Percentiles rank a stretch among this genome's conserved stretches.
These are phyloP conservation scores for Aspergillus cejpii DNA, from an alignment of 2,329 filamentous ascomycete genomes.

Conservation along the genomic window DNA sequence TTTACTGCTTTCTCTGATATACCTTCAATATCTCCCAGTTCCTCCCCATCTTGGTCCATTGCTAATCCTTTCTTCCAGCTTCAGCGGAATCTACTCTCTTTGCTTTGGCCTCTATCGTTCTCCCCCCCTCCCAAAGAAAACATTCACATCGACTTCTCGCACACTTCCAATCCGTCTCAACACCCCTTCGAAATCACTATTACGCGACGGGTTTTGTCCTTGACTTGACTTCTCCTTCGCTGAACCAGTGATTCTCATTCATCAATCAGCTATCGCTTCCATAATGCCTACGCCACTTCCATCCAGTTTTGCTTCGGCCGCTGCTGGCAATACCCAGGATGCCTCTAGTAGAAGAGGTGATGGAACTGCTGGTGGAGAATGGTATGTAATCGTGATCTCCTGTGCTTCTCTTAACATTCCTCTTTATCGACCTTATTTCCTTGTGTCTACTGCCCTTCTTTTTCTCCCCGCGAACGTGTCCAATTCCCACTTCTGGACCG, in stretches of 20 bases:
- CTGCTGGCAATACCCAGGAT: conserved; percentile 64
- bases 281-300: conserved; percentile 67
- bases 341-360: conserved; percentile 55
- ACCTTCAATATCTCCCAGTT: conserved; percentile 4
- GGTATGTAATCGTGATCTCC: conserved; percentile 51
- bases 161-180: conserved; percentile 16
- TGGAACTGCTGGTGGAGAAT: conserved; percentile 60
- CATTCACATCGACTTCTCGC: conserved; percentile 21
- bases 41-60: not conserved
- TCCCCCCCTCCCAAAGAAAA: conserved; percentile 1
- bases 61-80: conserved; percentile 6
- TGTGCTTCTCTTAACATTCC: not conserved
- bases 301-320: conserved; percentile 77
- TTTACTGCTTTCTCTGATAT: no score
- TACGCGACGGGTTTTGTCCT: conserved; percentile 20
- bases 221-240: conserved; percentile 18
- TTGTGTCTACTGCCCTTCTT: not conserved
- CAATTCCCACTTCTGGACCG: no score
- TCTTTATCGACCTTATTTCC: conserved; percentile 6
- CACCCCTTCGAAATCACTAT: conserved; percentile 2
- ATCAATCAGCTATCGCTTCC: conserved; percentile 17
- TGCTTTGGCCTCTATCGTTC: conserved; percentile 14
- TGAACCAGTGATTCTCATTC: conserved; percentile 18
- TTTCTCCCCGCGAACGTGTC: not conserved
- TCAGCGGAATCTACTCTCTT: not conserved